Conservation (phyloP, 768 basidiomycete genomes). For the Hortiboletus campestris region DNA sequence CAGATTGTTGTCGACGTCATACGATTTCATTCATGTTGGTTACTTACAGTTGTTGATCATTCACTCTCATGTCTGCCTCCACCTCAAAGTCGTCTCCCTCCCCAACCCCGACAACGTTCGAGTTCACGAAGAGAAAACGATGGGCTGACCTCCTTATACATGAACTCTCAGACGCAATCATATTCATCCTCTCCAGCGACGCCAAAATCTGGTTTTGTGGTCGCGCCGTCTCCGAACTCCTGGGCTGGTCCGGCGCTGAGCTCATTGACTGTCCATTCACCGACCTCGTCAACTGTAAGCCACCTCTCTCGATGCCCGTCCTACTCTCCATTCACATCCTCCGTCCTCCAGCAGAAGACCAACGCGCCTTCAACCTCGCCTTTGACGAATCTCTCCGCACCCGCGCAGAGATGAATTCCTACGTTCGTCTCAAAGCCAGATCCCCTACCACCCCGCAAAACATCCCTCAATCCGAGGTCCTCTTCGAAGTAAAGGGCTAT, state of each 20-base stretch:
- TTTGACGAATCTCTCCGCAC: constrained; percentile 57
- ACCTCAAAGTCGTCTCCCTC: constrained; percentile 6
- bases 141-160: constrained; percentile 81
- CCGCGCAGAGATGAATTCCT: constrained; percentile 51
- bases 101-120: constrained; percentile 43
- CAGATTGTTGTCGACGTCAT: constrained; percentile 27
- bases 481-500: constrained; percentile 72
- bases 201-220: constrained; percentile 70
- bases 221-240: constrained; percentile 61
- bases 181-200: constrained; percentile 62
- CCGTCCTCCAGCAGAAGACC: constrained; percentile 54
- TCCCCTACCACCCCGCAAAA: constrained; percentile 25
- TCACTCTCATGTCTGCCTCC: constrained; percentile 18
- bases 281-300: constrained; percentile 62
- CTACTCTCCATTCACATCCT: neutral
- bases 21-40: constrained; percentile 1
- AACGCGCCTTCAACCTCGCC: constrained; percentile 39
- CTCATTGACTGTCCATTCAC: constrained; percentile 64
- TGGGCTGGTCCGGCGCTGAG: constrained; percentile 77
- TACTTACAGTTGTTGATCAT: too few relatives aligned
- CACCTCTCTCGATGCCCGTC: constrained; percentile 14
- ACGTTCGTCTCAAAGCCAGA: constrained; percentile 59
- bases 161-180: constrained; percentile 72
- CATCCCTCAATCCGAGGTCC: constrained; percentile 43
- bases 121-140: constrained; percentile 84